Evolutionary conservation across 805 yeast genomes (phyloP).

Genomic region (Lipomyces starkeyi): DNA sequence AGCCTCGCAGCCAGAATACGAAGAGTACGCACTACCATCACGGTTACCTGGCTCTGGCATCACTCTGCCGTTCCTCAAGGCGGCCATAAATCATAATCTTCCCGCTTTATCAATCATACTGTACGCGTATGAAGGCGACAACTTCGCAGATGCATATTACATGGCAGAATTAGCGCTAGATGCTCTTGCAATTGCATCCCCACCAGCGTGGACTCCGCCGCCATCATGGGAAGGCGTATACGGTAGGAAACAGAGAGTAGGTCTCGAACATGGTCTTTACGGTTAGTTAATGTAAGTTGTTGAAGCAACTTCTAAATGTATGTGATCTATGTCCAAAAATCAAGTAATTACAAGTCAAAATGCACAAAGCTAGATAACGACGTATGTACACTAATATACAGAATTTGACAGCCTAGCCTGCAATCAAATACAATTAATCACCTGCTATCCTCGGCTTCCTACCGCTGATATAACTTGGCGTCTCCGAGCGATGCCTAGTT

Average conservation of each 20-base stretch:
- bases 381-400: slow-evolving; percentile 1
- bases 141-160: slow-evolving; percentile 68
- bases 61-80: slow-evolving; percentile 40
- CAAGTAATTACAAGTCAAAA: not conserved
- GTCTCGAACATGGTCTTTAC: slow-evolving; percentile 79
- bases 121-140: slow-evolving; percentile 90
- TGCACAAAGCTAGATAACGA: slow-evolving; percentile 3
- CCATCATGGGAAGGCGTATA: slow-evolving; percentile 85
- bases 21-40: slow-evolving; percentile 21
- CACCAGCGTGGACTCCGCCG: slow-evolving; percentile 58
- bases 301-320: not conserved
- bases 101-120: slow-evolving; percentile 54
- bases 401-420: not conserved
- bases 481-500: not conserved
- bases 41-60: slow-evolving; percentile 47
- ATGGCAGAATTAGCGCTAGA: slow-evolving; percentile 53
- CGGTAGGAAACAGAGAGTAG: slow-evolving; percentile 71
- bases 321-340: not conserved
- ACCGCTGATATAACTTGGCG: not conserved
- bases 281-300: slow-evolving; percentile 48
- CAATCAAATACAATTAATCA: not conserved
- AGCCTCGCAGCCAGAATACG: not conserved
- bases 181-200: slow-evolving; percentile 40
- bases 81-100: slow-evolving; percentile 10
- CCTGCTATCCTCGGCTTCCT: not conserved